Percentiles rank a stretch among this genome's conserved stretches.
phyloP scores from a whole-genome alignment of 164 flowering plant genomes.

The Vitis amurensis region DNA sequence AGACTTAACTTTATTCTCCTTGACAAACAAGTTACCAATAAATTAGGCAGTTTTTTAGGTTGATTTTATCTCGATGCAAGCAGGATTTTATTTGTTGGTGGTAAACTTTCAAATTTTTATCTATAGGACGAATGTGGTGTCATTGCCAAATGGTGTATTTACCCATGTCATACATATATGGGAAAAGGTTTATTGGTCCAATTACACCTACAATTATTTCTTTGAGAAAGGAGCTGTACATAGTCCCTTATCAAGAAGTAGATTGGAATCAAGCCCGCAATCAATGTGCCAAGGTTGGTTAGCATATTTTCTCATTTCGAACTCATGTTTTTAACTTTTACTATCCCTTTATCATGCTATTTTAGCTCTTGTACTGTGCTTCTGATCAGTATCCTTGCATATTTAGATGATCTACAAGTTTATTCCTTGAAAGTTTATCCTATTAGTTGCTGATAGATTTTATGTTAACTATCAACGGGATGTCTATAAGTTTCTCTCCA shows the following conservation, averaged over 20 bases:
- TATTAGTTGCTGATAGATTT: too few species aligned
- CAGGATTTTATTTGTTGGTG: too few species aligned
- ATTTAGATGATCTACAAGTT: neutral
- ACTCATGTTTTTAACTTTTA: neutral
- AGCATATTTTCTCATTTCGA: neutral
- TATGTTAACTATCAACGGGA: too few species aligned
- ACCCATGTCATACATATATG: constrained; percentile 46
- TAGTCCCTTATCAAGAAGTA: constrained; percentile 28
- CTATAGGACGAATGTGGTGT: constrained; percentile 26
- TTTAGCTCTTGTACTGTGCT: too few species aligned
- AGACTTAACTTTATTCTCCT: too few species aligned
- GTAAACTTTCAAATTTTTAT: too few species aligned
- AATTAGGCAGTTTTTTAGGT: too few species aligned
- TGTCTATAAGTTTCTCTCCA: too few species aligned
- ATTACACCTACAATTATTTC: constrained; percentile 23
- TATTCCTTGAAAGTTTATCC: too few species aligned
- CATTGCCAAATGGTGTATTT: constrained; percentile 37
- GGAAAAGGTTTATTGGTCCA: constrained; percentile 39
- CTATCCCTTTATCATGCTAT: neutral
- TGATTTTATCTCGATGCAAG: too few species aligned
- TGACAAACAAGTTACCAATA: too few species aligned
- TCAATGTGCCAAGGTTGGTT: constrained; percentile 26
- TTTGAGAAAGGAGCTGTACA: constrained; percentile 30
- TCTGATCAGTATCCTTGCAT: neutral
- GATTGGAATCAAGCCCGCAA: constrained; percentile 34